These are phyloP conservation scores for Nothophaeocryptopus gaeumannii DNA, from an alignment of 2,329 filamentous ascomycete species.

Conservation along the genomic window DNA sequence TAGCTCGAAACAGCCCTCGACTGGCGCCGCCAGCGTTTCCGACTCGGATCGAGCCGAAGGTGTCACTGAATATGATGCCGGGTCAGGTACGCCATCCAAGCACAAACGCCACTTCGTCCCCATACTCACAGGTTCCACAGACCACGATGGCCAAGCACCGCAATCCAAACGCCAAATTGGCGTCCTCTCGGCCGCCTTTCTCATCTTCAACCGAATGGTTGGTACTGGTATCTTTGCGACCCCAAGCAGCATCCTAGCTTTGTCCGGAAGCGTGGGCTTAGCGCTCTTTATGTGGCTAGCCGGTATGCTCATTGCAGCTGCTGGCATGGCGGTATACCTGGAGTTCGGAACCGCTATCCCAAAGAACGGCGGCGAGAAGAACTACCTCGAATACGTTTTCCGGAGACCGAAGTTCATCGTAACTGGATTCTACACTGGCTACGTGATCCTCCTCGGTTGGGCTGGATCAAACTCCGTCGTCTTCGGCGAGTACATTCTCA, in stretches of 20 bases:
- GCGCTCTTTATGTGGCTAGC: constrained; percentile 44
- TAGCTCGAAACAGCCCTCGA: neutral
- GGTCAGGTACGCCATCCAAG: neutral
- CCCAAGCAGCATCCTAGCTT: constrained; percentile 24
- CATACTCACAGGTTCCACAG: neutral
- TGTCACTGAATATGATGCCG: constrained; percentile 5
- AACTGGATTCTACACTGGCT: constrained; percentile 59
- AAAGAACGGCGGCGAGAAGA: constrained; percentile 58
- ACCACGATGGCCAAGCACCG: constrained; percentile 2
- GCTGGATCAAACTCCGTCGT: constrained; percentile 66
- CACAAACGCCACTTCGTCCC: no score
- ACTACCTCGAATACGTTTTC: constrained; percentile 49
- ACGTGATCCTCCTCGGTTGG: constrained; percentile 63
- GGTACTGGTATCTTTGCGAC: constrained; percentile 31
- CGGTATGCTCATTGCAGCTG: constrained; percentile 49
- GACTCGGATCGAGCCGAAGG: neutral
- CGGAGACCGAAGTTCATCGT: constrained; percentile 59
- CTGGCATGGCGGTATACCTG: constrained; percentile 63
- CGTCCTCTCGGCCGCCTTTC: constrained; percentile 53
- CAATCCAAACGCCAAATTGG: constrained; percentile 48
- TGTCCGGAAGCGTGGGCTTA: constrained; percentile 28
- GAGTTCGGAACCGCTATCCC: constrained; percentile 66
- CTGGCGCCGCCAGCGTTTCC: constrained; percentile 5
- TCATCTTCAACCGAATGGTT: constrained; percentile 33
- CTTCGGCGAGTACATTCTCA: constrained; percentile 68